A percentile compares a stretch with the other conserved stretches of the same genome.
Conservation (phyloP, 2,329 filamentous ascomycete genomes). For the Botrytis pseudocinerea region DNA sequence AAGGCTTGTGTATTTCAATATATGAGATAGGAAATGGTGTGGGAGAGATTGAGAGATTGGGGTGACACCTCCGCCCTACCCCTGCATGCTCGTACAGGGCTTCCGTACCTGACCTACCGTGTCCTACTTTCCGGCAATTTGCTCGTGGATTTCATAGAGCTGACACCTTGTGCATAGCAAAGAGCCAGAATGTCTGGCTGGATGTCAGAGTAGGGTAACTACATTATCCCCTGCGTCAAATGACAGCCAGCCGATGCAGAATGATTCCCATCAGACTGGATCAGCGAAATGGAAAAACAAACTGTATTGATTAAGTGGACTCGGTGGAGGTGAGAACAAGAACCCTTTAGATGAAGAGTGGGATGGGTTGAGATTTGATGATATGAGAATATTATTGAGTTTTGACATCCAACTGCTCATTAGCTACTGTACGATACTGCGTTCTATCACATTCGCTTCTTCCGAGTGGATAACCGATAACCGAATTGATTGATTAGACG, state of each 20-base stretch:
- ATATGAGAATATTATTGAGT: slow-evolving; percentile 1
- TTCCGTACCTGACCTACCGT: slow-evolving; percentile 7
- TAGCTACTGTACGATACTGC: not conserved
- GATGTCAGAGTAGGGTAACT: slow-evolving; percentile 3
- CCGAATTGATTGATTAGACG: slow-evolving; percentile 5
- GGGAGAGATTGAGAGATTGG: slow-evolving; percentile 1
- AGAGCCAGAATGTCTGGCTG: not conserved
- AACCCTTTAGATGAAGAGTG: slow-evolving; percentile 2
- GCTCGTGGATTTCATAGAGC: slow-evolving; percentile 5
- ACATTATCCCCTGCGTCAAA: slow-evolving; percentile 10
- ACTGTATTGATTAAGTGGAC: not conserved
- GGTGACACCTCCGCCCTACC: slow-evolving; percentile 19
- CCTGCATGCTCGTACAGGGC: slow-evolving; percentile 17
- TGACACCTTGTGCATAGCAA: slow-evolving; percentile 16
- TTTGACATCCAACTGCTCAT: not conserved
- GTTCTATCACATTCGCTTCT: slow-evolving; percentile 13
- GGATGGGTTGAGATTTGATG: slow-evolving; percentile 7
- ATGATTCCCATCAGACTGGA: slow-evolving; percentile 18
- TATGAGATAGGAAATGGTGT: slow-evolving; percentile 6
- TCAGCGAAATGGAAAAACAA: not conserved
- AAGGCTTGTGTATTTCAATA: slow-evolving; percentile 10
- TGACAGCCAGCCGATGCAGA: slow-evolving; percentile 20
- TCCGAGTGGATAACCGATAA: not conserved
- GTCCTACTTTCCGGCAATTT: slow-evolving; percentile 19
- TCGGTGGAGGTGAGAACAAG: not conserved